A percentile compares a stretch with the other conserved stretches of the same genome.
These are phyloP conservation scores for Trichoderma endophyticum DNA, from an alignment of 2,329 filamentous ascomycete species.

Conservation along the genomic window DNA sequence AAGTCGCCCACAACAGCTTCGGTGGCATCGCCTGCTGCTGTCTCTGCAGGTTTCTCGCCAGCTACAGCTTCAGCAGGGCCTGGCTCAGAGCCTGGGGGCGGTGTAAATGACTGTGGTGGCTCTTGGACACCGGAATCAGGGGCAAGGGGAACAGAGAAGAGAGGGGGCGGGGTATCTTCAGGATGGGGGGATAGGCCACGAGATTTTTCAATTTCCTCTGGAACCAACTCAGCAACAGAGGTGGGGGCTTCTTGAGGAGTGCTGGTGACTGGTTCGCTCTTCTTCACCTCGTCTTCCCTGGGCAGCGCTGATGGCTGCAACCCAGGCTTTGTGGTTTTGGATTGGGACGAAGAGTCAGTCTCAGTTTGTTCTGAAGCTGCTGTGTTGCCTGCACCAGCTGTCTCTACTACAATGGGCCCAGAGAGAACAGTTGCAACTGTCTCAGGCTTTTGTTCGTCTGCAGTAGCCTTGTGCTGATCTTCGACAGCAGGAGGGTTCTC, in stretches of 20 bases:
- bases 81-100: not conserved
- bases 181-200: conserved; percentile 51
- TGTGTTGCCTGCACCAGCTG: not conserved
- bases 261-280: not conserved
- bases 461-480: not conserved
- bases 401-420: not conserved
- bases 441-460: not conserved
- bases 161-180: conserved; percentile 66
- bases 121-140: conserved; percentile 29
- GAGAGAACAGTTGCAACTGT: not conserved
- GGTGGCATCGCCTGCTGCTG: conserved; percentile 18
- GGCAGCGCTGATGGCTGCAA: conserved; percentile 1
- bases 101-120: conserved; percentile 20
- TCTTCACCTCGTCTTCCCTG: not conserved
- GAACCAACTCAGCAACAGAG: conserved; percentile 16
- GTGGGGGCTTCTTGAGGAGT: conserved; percentile 21
- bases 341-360: not conserved
- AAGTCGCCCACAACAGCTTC: conserved; percentile 88
- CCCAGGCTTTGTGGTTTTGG: not conserved
- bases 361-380: not conserved
- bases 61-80: conserved; percentile 11
- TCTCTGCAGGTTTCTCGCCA: conserved; percentile 17
- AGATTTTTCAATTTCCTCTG: conserved; percentile 19
- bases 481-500: not conserved
- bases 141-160: conserved; percentile 40